Evolutionary conservation across 495 filamentous ascomycete species (phyloP).

Genomic region (Neurospora tetrasperma): DNA sequence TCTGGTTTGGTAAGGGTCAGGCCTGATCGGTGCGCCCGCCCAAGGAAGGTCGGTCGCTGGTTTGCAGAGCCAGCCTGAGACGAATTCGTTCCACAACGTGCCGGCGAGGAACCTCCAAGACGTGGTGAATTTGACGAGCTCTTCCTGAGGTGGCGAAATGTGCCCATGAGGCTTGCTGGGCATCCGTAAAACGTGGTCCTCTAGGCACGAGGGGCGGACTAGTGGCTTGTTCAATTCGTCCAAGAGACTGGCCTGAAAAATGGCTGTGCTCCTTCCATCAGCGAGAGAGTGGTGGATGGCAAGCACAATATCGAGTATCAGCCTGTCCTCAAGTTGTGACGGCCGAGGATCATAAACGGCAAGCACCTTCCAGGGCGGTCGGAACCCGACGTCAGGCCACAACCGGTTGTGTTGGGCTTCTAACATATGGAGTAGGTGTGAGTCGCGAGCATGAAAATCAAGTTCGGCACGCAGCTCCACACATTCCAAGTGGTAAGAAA

Average conservation of each 20-base stretch:
- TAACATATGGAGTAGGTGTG: conserved; percentile 9
- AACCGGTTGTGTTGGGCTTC: conserved; percentile 16
- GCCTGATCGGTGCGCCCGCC: conserved; percentile 18
- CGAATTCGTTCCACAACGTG: conserved; percentile 16
- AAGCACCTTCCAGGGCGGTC: conserved; percentile 24
- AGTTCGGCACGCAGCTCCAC: background rate
- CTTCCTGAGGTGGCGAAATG: conserved; percentile 17
- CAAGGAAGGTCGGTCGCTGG: conserved; percentile 10
- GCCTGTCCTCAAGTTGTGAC: background rate
- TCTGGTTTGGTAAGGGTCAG: conserved; percentile 14
- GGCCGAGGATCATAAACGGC: conserved; percentile 9
- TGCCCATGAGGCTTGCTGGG: conserved; percentile 1
- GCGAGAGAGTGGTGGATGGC: conserved; percentile 25
- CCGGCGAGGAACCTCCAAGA: conserved; percentile 15
- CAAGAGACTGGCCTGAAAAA: conserved; percentile 25
- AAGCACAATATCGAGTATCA: conserved; percentile 21
- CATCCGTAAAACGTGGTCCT: conserved; percentile 9
- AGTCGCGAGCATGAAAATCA: conserved; percentile 6
- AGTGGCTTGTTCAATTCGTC: conserved; percentile 11
- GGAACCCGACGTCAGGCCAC: conserved; percentile 12
- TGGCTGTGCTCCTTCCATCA: conserved; percentile 25
- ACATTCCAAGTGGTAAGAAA: conserved; percentile 22
- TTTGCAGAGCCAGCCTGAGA: conserved; percentile 8
- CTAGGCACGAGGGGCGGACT: conserved; percentile 1
- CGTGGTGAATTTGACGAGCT: conserved; percentile 16